Evolutionary conservation across 352 stramenopile species (phyloP).

Genomic region (Pythium folliculosum): DNA sequence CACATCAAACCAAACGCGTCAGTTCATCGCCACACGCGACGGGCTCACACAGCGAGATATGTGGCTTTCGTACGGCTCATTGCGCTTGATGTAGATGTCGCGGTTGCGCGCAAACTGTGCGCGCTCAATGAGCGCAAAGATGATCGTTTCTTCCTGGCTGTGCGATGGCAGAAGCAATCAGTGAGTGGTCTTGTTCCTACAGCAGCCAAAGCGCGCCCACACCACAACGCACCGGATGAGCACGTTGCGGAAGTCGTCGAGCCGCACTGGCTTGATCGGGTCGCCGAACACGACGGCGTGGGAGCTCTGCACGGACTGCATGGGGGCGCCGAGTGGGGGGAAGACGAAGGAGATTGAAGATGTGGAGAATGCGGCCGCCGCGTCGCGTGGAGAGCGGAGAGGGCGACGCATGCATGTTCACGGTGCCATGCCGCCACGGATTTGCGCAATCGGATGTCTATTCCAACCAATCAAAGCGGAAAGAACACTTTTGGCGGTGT

Average conservation of each 20-base stretch:
- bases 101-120: conserved; percentile 96
- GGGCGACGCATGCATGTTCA: not conserved
- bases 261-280: conserved; percentile 69
- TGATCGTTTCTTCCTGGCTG: conserved; percentile 98
- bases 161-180: not conserved
- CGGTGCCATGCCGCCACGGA: conserved; percentile 4
- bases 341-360: not conserved
- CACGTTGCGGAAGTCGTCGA: conserved; percentile 88
- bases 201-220: not conserved
- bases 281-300: conserved; percentile 69
- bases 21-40: not conserved
- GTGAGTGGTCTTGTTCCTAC: not conserved
- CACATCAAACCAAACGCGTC: not conserved
- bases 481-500: not conserved
- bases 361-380: not conserved
- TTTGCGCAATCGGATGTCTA: conserved; percentile 26
- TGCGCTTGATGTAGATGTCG: conserved; percentile 94
- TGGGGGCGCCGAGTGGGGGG: conserved; percentile 14
- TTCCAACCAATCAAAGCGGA: conserved; percentile 16
- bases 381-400: too few species aligned
- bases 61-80: conserved; percentile 43
- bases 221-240: conserved; percentile 62
- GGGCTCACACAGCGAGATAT: too few species aligned
- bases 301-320: conserved; percentile 41
- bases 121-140: conserved; percentile 99